These are phyloP conservation scores for Verticillium isaacii DNA, from an alignment of 2,329 filamentous ascomycete genomes.

Conservation along the genomic window DNA sequence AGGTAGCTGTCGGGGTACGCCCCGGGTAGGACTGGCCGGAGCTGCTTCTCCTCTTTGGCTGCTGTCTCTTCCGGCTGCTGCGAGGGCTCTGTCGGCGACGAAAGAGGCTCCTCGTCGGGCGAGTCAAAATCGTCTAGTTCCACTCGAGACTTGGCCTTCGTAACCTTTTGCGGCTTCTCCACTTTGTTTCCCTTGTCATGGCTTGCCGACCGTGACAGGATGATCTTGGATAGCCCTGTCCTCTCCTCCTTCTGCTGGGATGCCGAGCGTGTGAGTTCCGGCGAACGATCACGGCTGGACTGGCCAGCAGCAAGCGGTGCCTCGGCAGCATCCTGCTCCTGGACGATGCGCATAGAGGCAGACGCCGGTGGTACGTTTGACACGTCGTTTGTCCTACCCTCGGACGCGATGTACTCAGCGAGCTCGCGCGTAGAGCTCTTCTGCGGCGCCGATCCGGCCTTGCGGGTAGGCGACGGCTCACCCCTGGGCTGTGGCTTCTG, in stretches of 20 bases:
- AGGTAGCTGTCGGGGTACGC: constrained; percentile 36
- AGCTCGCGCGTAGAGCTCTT: constrained; percentile 34
- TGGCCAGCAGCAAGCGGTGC: constrained; percentile 2
- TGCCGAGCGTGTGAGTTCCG: constrained; percentile 27
- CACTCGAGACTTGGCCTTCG: constrained; percentile 55
- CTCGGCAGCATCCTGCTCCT: constrained; percentile 38
- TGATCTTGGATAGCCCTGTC: constrained; percentile 35
- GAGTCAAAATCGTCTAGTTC: constrained; percentile 69
- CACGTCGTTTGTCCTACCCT: constrained; percentile 44
- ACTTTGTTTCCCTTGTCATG: constrained; percentile 49
- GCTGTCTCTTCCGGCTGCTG: constrained; percentile 14
- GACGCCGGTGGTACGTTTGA: constrained; percentile 48
- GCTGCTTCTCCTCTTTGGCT: constrained; percentile 11
- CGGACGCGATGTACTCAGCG: constrained; percentile 33
- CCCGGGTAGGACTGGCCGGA: constrained; percentile 31
- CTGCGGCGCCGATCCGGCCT: constrained; percentile 23
- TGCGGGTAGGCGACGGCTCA: constrained; percentile 42
- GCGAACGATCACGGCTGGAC: constrained; percentile 20
- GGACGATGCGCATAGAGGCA: constrained; percentile 50
- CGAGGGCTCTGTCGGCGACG: constrained; percentile 15
- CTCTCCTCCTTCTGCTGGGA: constrained; percentile 36
- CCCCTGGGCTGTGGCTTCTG: constrained; percentile 59
- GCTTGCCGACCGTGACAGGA: constrained; percentile 29
- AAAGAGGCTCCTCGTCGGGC: constrained; percentile 36
- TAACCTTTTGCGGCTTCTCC: constrained; percentile 45